Evolutionary conservation across 345 rosid genomes (phyloP), one percentile per base, ranked within the genome.

Genomic region (Cardamine chenopodiifolia): DNA sequence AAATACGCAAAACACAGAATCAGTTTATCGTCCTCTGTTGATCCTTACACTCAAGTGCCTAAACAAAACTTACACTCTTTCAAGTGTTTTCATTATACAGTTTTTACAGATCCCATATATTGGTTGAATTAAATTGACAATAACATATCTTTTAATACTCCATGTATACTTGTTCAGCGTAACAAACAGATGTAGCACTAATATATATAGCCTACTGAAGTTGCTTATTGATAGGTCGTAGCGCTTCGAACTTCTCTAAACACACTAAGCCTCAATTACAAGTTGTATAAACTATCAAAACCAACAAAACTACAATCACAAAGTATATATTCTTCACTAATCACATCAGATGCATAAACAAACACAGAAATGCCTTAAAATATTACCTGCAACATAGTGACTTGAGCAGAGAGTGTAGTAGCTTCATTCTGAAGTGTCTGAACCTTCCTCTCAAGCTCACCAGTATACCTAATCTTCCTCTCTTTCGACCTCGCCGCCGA

Each of bases 401-500:
- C 94, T 82, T 93, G 98, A 3, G 98, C 98, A n/a, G 98, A 94
- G 62, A 94, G 86, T 19, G 89, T 91, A 29, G 98, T 91, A 20
- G 98, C 98, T 85, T 94, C 98, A 17, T 90, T 87, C 83, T 94
- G 98, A 80, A 94, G 97, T 14, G 98, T 94, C 85, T 89, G 98
- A 60, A 94, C 98, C 77, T 91, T 94, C 89, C 89, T 94, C 83
- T 94, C 98, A 62, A 93, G 83, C 86, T 93, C 98, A 82, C 80
- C 71, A 0, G 97, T 88, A 72, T 93, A 93, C 68, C 90, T 74
- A 44, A 84, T 81, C 76, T 91, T 93, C 85, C 98, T 86, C 88
- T 93, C 98, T 86, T 93, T 93, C 0, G 98, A 93, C 22, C 98
- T 83, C 2, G 98, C 98, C 0, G 97, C 98, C 4, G 98, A 93